phyloP scores from a whole-genome alignment of 352 stramenopile species.

The Pythium monospermum region DNA sequence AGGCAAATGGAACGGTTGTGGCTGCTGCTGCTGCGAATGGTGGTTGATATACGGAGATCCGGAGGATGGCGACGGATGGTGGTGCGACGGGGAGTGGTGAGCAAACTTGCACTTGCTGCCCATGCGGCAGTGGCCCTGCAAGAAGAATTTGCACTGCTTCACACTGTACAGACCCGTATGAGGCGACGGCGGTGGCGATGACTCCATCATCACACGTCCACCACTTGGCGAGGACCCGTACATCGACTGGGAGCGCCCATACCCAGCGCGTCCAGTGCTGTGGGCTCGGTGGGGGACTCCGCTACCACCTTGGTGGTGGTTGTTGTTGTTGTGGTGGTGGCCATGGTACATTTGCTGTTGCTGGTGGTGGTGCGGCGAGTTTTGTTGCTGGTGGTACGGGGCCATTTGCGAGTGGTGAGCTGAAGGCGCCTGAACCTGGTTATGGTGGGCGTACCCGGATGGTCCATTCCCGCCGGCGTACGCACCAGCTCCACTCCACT shows the following conservation, averaged over 20 bases:
- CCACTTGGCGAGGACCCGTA: constrained; percentile 8
- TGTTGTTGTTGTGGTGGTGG: no score
- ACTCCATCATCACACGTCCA: constrained; percentile 35
- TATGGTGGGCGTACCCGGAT: constrained; percentile 1
- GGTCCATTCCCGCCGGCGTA: no score
- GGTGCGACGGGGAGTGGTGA: constrained; percentile 35
- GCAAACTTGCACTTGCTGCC: constrained; percentile 84
- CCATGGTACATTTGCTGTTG: constrained; percentile 9
- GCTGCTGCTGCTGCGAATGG: constrained; percentile 1
- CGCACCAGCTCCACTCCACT: background rate
- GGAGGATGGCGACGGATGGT: constrained; percentile 18
- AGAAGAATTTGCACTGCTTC: constrained; percentile 84
- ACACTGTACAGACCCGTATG: constrained; percentile 18
- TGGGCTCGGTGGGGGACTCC: no score
- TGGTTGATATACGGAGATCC: constrained; percentile 4
- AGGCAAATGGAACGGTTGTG: no score
- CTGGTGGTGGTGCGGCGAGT: constrained; percentile 2
- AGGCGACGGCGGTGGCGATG: constrained; percentile 57
- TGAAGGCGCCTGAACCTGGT: constrained; percentile 6
- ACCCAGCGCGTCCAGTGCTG: constrained; percentile 1
- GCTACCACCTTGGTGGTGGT: no score
- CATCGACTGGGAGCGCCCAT: constrained; percentile 14
- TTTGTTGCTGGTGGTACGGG: background rate
- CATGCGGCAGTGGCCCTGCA: constrained; percentile 82
- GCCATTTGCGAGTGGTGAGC: no score